These are phyloP conservation scores for Colletotrichum sublineola DNA, from an alignment of 2,329 filamentous ascomycete genomes.

Conservation along the genomic window DNA sequence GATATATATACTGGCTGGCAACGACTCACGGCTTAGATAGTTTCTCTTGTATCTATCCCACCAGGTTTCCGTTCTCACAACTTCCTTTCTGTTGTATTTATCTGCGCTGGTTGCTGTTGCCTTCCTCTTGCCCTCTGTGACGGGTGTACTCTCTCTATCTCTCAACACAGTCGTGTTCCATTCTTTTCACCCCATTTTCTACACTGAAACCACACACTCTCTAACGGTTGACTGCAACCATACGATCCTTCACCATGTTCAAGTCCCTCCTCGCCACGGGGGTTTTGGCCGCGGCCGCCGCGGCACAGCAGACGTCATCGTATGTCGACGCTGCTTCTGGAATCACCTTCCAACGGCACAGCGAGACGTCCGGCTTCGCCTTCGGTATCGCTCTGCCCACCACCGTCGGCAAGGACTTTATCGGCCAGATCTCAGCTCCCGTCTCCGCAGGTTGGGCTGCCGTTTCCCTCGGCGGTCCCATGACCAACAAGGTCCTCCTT, in stretches of 20 bases:
- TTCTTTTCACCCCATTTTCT: conserved; percentile 22
- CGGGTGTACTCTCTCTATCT: conserved; percentile 36
- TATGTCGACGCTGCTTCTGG: conserved; percentile 31
- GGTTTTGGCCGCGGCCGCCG: conserved; percentile 28
- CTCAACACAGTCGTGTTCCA: conserved; percentile 30
- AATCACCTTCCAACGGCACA: conserved; percentile 39
- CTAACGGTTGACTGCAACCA: not conserved
- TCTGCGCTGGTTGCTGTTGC: conserved; percentile 35
- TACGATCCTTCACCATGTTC: conserved; percentile 35
- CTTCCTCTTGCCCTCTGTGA: conserved; percentile 39
- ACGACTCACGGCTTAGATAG: not conserved
- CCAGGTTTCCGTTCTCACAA: not conserved
- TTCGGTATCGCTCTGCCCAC: conserved; percentile 38
- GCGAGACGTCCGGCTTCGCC: conserved; percentile 30
- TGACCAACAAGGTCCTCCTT: conserved; percentile 60
- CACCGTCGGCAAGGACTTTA: conserved; percentile 39
- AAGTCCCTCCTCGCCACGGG: conserved; percentile 36
- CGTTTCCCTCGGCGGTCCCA: conserved; percentile 55
- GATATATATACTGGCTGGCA: conserved; percentile 11
- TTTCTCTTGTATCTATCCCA: not conserved
- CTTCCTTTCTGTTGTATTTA: conserved; percentile 22
- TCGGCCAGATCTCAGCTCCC: conserved; percentile 41
- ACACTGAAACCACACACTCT: conserved; percentile 5
- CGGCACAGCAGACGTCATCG: conserved; percentile 38
- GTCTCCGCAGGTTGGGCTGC: conserved; percentile 36